Base-by-base conservation (phyloP, 2,329 filamentous ascomycete species). In the Fusarium falciforme region DNA sequence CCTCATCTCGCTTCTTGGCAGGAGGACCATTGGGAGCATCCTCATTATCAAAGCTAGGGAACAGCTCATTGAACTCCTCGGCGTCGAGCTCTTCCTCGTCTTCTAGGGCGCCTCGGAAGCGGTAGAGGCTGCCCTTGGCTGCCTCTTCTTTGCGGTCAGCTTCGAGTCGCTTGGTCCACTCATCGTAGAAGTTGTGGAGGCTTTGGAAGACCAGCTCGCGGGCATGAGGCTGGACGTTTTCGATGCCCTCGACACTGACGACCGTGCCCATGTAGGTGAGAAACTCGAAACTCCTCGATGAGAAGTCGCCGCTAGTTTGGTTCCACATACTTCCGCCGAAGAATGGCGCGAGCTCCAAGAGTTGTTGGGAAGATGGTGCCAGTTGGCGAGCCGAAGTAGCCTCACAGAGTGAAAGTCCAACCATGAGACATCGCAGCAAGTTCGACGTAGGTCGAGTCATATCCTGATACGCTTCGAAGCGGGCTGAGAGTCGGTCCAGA, bases 381-480 rank as follows among this genome's bases (percentile, higher is more conserved):
- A 71, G 83, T 80, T 52, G 85, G 76, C 73, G 89, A 83, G 75
- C 88, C 74, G 79, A 85, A 9, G 77, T 73, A 3, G 81, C 77
- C 78, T 84, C 84, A 63, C 87, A 88, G 40, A 97, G 83, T 1
- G 90, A 92, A 35, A 97, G 83, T 4, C 94, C 95, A 68, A 97
- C 85, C 74, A 93, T 90, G 11, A 98, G 85, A 75, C 94, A 94
- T 67, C 93, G 91, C 49, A 98, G 85, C 72, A 98, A 93, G 61
- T 93, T 94, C 52, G 94, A 87, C 12, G 94, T 88, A 5, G 94
- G 95, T 52, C 89, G 87, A 0, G 93, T 93, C 76, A 98, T 90
- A 79, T 99, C 96, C 70, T 94, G 93, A 78, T 98, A 98, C 16
- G 91, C 91, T 42, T 91, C 89, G 79, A 95, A 97, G 38, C 91